These are phyloP conservation scores for Polygonum aviculare DNA, from an alignment of 148 eudicot species.

Conservation along the genomic window DNA sequence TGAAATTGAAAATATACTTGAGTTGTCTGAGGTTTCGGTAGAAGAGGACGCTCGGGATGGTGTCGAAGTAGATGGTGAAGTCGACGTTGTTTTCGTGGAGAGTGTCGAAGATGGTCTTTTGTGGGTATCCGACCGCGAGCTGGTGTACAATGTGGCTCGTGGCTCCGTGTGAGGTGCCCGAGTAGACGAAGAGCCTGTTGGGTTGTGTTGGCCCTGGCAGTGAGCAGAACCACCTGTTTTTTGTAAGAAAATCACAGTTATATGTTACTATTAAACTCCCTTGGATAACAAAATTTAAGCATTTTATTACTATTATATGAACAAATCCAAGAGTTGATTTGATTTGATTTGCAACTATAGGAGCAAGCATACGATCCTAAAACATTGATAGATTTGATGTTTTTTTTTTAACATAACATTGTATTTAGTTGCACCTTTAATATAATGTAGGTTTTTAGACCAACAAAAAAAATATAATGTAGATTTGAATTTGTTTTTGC, in stretches of 20 bases:
- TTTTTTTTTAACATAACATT: too few relatives aligned
- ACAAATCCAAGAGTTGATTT: too few relatives aligned
- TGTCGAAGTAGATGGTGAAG: constrained; percentile 73
- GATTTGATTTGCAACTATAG: too few relatives aligned
- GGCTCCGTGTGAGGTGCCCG: constrained; percentile 91
- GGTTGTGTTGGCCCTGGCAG: constrained; percentile 98
- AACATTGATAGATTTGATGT: too few relatives aligned
- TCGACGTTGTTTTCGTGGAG: constrained; percentile 49
- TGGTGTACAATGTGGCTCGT: constrained; percentile 73
- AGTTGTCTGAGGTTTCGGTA: constrained; percentile 80
- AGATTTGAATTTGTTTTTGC: too few relatives aligned
- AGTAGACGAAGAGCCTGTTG: constrained; percentile 77
- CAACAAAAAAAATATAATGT: too few relatives aligned
- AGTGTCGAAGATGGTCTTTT: constrained; percentile 79
- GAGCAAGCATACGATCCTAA: too few relatives aligned
- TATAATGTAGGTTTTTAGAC: too few relatives aligned
- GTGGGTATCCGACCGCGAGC: constrained; percentile 77
- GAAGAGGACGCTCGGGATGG: constrained; percentile 71
- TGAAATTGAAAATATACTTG: constrained; percentile 78
- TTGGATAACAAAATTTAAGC: too few relatives aligned
- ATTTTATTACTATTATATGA: too few relatives aligned
- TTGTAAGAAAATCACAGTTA: neutral
- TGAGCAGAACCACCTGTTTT: constrained; percentile 64
- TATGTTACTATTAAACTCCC: too few relatives aligned
- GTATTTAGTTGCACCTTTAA: too few relatives aligned